Percentiles rank a stretch among this genome's conserved stretches.
These are phyloP conservation scores for Phytophthora brassicae DNA, from an alignment of 352 stramenopile species.

Conservation along the genomic window DNA sequence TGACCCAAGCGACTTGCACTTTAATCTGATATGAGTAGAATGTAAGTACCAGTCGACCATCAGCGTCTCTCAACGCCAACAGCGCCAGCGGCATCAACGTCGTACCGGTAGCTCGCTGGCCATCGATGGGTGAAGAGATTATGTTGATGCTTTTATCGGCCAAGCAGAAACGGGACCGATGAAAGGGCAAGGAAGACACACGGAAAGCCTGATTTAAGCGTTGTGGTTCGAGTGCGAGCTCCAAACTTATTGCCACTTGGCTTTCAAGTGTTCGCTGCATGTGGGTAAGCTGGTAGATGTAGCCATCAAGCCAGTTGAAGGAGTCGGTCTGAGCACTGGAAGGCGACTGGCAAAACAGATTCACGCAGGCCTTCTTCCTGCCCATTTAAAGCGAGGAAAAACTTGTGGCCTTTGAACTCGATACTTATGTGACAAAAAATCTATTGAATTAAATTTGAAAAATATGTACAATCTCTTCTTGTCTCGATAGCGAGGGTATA, in stretches of 20 bases:
- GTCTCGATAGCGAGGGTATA: background rate
- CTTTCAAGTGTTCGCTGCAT: too few relatives aligned
- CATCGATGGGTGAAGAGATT: background rate
- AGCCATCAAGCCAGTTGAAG: conserved; percentile 11
- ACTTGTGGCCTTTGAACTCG: too few relatives aligned
- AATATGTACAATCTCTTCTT: conserved; percentile 6
- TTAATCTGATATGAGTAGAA: too few relatives aligned
- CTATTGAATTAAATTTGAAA: conserved; percentile 33
- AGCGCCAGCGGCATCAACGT: background rate
- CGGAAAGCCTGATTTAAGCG: conserved; percentile 25
- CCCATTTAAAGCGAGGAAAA: background rate
- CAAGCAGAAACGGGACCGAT: conserved; percentile 16
- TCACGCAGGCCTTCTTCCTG: too few relatives aligned
- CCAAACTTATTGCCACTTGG: background rate
- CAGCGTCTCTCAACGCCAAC: background rate
- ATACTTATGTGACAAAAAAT: conserved; percentile 31
- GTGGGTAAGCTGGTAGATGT: conserved; percentile 15
- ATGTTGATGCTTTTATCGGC: background rate
- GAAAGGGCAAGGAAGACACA: conserved; percentile 17
- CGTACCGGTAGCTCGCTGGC: background rate
- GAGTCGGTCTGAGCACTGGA: conserved; percentile 13
- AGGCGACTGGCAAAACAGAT: too few relatives aligned
- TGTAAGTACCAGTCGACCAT: background rate
- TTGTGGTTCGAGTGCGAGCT: conserved; percentile 8
- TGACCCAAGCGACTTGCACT: too few relatives aligned